Conservation (phyloP, 169 alveolate genomes). For the Plasmodium ovale region DNA sequence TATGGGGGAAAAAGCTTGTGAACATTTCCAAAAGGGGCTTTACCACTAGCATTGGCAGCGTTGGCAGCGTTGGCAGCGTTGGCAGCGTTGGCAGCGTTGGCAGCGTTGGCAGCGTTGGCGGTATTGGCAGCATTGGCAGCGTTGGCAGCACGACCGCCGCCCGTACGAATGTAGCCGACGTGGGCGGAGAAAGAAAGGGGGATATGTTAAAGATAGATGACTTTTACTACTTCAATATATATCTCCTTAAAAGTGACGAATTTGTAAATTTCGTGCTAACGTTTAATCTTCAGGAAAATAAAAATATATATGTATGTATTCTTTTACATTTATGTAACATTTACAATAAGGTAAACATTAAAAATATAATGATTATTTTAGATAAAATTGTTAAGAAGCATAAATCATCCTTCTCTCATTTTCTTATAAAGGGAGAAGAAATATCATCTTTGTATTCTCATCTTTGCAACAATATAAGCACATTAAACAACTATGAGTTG, state of each 20-base stretch:
- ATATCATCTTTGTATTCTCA: constrained; percentile 16
- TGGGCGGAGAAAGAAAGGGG: neutral
- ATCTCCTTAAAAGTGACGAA: constrained; percentile 11
- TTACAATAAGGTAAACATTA: neutral
- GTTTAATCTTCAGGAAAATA: constrained; percentile 37
- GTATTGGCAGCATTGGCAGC: neutral
- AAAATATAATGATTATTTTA: constrained; percentile 14
- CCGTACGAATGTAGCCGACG: neutral
- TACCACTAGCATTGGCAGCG: neutral
- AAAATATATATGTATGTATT: constrained; percentile 50
- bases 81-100: neutral
- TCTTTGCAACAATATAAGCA: constrained; percentile 14
- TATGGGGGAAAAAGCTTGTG: too few relatives aligned
- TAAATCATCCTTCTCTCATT: constrained; percentile 38
- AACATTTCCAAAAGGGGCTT: neutral
- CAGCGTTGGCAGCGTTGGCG: neutral
- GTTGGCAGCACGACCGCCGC: neutral
- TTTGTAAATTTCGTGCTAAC: constrained; percentile 27
- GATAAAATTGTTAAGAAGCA: constrained; percentile 17
- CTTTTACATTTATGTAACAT: constrained; percentile 27
- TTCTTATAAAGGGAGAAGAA: constrained; percentile 13
- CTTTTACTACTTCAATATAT: constrained; percentile 35
- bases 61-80: neutral
- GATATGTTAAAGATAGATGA: constrained; percentile 9
- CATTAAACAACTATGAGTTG: constrained; percentile 3